Evolutionary conservation across 202 grass and related monocot genomes (phyloP).

Genomic region (Zizania palustris): DNA sequence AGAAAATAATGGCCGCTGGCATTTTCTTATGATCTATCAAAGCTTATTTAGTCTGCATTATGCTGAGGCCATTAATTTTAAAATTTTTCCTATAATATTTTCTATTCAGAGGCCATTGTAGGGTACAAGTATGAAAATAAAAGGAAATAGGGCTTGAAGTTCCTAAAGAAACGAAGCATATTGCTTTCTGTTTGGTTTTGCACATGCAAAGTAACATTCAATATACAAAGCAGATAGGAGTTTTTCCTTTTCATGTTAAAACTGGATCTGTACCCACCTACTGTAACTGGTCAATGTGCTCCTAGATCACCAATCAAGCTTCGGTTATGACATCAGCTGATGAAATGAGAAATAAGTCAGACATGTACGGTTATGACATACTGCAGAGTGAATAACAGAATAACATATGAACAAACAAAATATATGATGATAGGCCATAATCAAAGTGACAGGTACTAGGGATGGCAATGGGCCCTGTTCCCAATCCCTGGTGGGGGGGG

Average conservation of each 20-base stretch:
- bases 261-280: constrained; percentile 6
- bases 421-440: not conserved
- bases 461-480: no score
- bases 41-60: constrained; percentile 1
- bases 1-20: not conserved
- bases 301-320: constrained; percentile 38
- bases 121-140: no score
- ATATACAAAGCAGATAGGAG: constrained; percentile 5
- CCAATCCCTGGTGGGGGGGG: no score
- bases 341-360: constrained; percentile 34
- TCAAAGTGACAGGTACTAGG: not conserved
- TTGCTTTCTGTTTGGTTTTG: not conserved
- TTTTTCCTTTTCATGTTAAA: constrained; percentile 7
- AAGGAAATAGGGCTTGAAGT: not conserved
- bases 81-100: not conserved
- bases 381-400: not conserved
- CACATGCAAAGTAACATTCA: not conserved
- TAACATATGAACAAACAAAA: not conserved
- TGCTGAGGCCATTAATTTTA: not conserved
- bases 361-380: constrained; percentile 18
- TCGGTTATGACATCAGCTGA: constrained; percentile 50
- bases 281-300: constrained; percentile 28
- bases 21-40: not conserved
- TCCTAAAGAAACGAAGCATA: constrained; percentile 1
- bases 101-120: not conserved